These are phyloP conservation scores for Chaetomium tenue DNA, from an alignment of 495 filamentous ascomycete genomes.

Conservation along the genomic window DNA sequence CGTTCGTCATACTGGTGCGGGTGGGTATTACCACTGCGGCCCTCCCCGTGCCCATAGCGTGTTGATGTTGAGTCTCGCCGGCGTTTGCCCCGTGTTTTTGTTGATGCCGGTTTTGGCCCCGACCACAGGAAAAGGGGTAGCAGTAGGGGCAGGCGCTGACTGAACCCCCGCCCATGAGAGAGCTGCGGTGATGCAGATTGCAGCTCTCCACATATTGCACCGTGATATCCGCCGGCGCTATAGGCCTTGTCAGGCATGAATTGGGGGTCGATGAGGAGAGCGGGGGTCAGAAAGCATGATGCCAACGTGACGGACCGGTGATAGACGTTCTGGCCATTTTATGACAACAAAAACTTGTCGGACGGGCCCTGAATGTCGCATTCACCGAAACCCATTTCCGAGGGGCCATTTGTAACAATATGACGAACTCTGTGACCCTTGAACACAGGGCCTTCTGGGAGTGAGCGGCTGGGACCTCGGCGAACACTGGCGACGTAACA, in stretches of 20 bases:
- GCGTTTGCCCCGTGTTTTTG: conserved; percentile 34
- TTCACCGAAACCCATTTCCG: background rate
- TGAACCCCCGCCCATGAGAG: conserved; percentile 16
- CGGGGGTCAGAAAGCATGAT: conserved; percentile 11
- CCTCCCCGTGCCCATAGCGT: conserved; percentile 37
- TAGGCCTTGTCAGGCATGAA: conserved; percentile 16
- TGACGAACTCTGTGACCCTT: conserved; percentile 32
- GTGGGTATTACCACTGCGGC: conserved; percentile 39
- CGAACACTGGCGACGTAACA: background rate
- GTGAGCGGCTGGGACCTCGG: background rate
- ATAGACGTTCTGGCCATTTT: conserved; percentile 13
- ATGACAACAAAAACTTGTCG: conserved; percentile 15
- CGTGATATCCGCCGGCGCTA: conserved; percentile 15
- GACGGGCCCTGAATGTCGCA: background rate
- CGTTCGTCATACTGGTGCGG: conserved; percentile 12
- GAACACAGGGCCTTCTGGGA: conserved; percentile 18
- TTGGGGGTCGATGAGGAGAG: conserved; percentile 1
- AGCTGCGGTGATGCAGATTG: conserved; percentile 17
- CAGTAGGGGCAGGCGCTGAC: background rate
- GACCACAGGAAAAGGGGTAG: conserved; percentile 34
- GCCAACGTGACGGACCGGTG: background rate
- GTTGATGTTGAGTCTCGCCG: conserved; percentile 43
- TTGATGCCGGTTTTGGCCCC: conserved; percentile 42
- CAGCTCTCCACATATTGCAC: conserved; percentile 22
- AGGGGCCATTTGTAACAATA: conserved; percentile 27